These are phyloP conservation scores for Beauveria sp. DNA, from an alignment of 2,329 filamentous ascomycete genomes.

Conservation along the genomic window DNA sequence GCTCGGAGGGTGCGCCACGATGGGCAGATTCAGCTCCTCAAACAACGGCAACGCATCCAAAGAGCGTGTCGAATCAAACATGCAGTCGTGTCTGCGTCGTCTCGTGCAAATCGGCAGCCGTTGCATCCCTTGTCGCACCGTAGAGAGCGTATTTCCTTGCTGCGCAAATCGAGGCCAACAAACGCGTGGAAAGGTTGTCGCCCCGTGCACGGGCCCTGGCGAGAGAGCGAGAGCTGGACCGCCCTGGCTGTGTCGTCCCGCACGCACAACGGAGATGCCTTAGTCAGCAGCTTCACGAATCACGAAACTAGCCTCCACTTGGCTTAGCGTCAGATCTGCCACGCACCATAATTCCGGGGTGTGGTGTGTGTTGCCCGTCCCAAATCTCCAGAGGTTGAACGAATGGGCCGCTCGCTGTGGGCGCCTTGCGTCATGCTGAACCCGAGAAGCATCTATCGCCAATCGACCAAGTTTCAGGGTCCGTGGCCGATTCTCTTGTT, in stretches of 20 bases:
- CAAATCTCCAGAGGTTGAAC: neutral
- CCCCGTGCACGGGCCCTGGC: constrained; percentile 2
- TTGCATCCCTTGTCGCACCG: neutral
- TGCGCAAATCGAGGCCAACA: constrained; percentile 10
- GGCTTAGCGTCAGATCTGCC: constrained; percentile 6
- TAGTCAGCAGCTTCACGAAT: neutral
- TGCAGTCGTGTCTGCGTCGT: neutral
- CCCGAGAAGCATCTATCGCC: neutral
- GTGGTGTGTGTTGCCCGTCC: neutral
- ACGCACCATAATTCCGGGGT: constrained; percentile 2
- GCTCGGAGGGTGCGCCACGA: neutral
- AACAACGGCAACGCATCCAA: constrained; percentile 4
- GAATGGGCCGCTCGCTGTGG: neutral
- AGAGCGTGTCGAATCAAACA: neutral
- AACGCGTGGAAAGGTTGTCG: constrained; percentile 6
- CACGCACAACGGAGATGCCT: neutral
- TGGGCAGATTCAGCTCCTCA: neutral
- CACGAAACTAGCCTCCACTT: neutral
- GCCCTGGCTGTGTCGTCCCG: neutral
- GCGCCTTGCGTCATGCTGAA: neutral
- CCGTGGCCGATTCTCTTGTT: neutral
- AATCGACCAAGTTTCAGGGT: neutral
- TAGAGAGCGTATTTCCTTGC: neutral
- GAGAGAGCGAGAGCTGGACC: too few species aligned
- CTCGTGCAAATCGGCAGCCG: neutral